Evolutionary conservation across 148 eudicot genomes (phyloP), one percentile per base, ranked within the genome.

Genomic region (Gaultheria prostrata): DNA sequence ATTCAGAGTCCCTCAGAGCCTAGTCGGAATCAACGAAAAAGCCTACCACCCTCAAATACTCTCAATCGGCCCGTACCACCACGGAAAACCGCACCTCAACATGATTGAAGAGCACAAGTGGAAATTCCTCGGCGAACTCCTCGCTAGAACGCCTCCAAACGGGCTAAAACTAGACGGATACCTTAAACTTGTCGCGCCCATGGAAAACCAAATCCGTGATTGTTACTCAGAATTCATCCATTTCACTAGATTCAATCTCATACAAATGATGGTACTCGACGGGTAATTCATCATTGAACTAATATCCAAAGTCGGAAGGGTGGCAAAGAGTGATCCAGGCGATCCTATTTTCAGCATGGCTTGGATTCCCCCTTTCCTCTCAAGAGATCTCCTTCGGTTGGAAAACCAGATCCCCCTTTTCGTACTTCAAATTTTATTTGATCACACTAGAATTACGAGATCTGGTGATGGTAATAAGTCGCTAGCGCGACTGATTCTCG

Each of bases 21-120:
- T 70, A 32, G 1, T 32, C 75, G 46, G 33, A 17, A 17, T 70
- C 75, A 70, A 70, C 75, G 4, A 32, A 33, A 70, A 70, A 20
- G 45, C 45, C n/a, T 70, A 70, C 20, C 46, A 32, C 33, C 75
- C 75, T 4, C 75, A 32, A 14, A 70, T 32, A 70, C 43, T 70
- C 11, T 70, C 75, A 30, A 32, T 70, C 75, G 75, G 75, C 21
- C 75, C 75, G 0, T 70, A 14, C 75, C 75, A 70, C 75, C 75
- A 33, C 9, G 75, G 75, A 8, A 7, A 70, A 12, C 18, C 20
- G 4, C 46, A 15, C 8, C 75, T 70, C 45, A 32, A 32, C 7
- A 70, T 70, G 75, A 70, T 70, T 8, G 75, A 70, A 70, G 21
- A 70, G 75, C 75, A 70, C 45, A 70, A 70, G 20, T 14, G 75